Evolutionary conservation across 495 filamentous ascomycete genomes (phyloP).

Genomic region (Pseudoneurospora amorphoporcata): DNA sequence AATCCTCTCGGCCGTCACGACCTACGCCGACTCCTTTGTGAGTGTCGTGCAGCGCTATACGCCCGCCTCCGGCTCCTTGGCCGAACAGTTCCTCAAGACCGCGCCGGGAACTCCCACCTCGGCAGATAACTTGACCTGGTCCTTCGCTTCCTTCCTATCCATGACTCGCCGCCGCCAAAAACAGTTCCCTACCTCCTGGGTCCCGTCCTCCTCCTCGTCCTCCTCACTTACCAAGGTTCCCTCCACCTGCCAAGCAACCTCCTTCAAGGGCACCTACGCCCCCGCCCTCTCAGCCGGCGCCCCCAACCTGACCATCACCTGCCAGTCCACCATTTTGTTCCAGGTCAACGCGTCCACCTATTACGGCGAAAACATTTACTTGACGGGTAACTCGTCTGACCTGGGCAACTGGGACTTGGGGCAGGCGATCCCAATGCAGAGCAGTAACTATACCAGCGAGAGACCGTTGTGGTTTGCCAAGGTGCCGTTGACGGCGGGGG

Average conservation of each 20-base stretch:
- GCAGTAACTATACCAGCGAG: slow-evolving; percentile 39
- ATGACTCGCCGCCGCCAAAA: slow-evolving; percentile 35
- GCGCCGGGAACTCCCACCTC: slow-evolving; percentile 39
- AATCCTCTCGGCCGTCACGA: slow-evolving; percentile 37
- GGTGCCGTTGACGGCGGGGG: slow-evolving; percentile 13
- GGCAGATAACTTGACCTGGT: slow-evolving; percentile 56
- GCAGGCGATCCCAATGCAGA: slow-evolving; percentile 40
- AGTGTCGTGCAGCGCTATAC: slow-evolving; percentile 41
- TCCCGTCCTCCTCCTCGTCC: neutral
- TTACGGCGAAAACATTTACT: slow-evolving; percentile 48
- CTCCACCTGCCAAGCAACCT: slow-evolving; percentile 34
- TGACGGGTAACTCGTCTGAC: slow-evolving; percentile 41
- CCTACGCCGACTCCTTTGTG: slow-evolving; percentile 53
- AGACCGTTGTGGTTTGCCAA: slow-evolving; percentile 25
- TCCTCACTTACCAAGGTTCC: no score
- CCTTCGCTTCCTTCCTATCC: slow-evolving; percentile 48
- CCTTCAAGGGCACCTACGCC: slow-evolving; percentile 45
- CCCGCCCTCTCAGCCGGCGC: slow-evolving; percentile 37
- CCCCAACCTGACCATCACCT: slow-evolving; percentile 36
- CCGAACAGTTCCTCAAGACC: slow-evolving; percentile 48
- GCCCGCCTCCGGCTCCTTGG: slow-evolving; percentile 41
- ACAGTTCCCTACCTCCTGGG: slow-evolving; percentile 42
- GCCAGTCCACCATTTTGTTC: slow-evolving; percentile 44
- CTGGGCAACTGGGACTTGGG: slow-evolving; percentile 48
- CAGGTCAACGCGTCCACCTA: slow-evolving; percentile 29